Evolutionary conservation across 768 basidiomycete genomes (phyloP).

Genomic region (Lentinula edodes): DNA sequence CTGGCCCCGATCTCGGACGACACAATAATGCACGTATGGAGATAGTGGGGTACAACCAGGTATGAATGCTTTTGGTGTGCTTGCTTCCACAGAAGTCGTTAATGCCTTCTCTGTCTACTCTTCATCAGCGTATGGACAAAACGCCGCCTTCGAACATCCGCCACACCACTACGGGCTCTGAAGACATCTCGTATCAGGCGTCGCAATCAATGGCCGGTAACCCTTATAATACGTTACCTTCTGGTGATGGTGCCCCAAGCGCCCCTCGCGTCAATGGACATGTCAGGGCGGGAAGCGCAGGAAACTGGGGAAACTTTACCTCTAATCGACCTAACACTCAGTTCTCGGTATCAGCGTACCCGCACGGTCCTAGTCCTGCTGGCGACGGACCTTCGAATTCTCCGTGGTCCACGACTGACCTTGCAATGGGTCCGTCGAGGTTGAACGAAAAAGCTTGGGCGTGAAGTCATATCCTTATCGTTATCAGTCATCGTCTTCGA

Average conservation of each 20-base stretch:
- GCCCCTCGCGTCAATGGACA: conserved; percentile 54
- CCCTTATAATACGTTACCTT: conserved; percentile 33
- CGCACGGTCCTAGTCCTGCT: conserved; percentile 52
- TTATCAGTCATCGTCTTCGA: conserved; percentile 16
- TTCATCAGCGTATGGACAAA: conserved; percentile 12
- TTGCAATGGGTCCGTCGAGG: conserved; percentile 43
- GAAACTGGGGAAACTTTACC: conserved; percentile 68
- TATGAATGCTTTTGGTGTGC: conserved; percentile 23
- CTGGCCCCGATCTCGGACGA: conserved; percentile 80
- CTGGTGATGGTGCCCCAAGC: conserved; percentile 32
- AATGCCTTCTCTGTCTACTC: neutral
- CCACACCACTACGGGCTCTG: conserved; percentile 74
- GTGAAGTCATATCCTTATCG: conserved; percentile 20
- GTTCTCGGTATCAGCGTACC: conserved; percentile 41
- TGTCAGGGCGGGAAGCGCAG: conserved; percentile 73
- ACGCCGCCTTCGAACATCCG: conserved; percentile 41
- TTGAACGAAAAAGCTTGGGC: conserved; percentile 60
- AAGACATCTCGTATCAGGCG: conserved; percentile 39
- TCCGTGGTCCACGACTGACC: conserved; percentile 55
- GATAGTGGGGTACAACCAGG: conserved; percentile 70
- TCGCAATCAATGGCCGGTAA: conserved; percentile 26
- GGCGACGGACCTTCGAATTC: conserved; percentile 51
- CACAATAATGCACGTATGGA: conserved; percentile 66
- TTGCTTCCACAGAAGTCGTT: conserved; percentile 4
- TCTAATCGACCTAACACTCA: conserved; percentile 36